These are phyloP conservation scores for Periconia digitata DNA, from an alignment of 2,329 filamentous ascomycete species.

Conservation along the genomic window DNA sequence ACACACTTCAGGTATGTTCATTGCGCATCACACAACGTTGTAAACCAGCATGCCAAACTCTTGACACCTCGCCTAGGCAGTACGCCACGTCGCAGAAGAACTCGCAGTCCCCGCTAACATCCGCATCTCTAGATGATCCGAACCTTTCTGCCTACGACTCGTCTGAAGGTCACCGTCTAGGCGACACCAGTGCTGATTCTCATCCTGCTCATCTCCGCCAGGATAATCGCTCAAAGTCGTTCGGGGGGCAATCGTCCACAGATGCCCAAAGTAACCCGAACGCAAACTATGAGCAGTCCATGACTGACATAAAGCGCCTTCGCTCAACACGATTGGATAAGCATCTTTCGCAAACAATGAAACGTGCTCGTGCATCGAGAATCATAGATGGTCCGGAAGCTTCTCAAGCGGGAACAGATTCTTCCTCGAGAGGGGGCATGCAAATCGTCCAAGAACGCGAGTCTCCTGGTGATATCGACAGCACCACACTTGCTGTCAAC, in stretches of 20 bases:
- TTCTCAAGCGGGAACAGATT: conserved; percentile 70
- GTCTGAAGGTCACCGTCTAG: conserved; percentile 62
- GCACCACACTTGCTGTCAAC: conserved; percentile 86
- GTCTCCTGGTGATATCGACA: conserved; percentile 68
- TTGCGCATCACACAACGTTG: conserved; percentile 6
- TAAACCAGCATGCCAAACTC: conserved; percentile 28
- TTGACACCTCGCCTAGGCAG: conserved; percentile 35
- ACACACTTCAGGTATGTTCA: conserved; percentile 61
- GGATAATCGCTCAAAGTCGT: conserved; percentile 74
- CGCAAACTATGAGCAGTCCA: conserved; percentile 83
- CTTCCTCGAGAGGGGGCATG: conserved; percentile 59
- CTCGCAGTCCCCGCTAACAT: conserved; percentile 33
- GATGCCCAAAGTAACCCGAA: conserved; percentile 61
- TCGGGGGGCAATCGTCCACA: conserved; percentile 60
- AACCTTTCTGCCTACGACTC: conserved; percentile 68
- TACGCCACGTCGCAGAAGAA: conserved; percentile 29
- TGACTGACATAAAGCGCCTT: conserved; percentile 90
- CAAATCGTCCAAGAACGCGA: conserved; percentile 82
- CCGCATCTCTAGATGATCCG: conserved; percentile 64
- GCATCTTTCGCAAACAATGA: conserved; percentile 88
- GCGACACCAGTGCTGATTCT: conserved; percentile 49
- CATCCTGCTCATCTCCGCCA: conserved; percentile 60
- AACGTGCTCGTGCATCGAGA: conserved; percentile 84
- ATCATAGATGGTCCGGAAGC: conserved; percentile 88
- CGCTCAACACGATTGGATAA: conserved; percentile 93